Evolutionary conservation across 805 yeast genomes (phyloP), one percentile per base, ranked within the genome.

Genomic region (Naumovozyma dairenensis): DNA sequence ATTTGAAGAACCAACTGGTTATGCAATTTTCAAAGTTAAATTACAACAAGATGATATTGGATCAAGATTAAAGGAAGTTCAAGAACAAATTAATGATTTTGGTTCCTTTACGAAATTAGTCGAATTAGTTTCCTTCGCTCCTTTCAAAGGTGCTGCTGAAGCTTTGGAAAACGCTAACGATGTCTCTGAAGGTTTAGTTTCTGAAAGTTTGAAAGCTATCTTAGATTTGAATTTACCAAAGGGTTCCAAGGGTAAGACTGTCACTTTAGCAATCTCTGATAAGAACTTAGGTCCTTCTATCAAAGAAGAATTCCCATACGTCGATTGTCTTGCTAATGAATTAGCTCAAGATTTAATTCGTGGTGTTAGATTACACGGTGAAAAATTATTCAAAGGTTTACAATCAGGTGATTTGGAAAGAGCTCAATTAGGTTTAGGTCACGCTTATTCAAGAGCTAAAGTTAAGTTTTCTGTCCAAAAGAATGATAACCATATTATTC

Each of bases 111-210:
- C 95, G 52, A 92, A 92, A 67, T 69, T 89, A 69, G 78, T 92
- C 49, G 94, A 87, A 63, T 73, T 92, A 37, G 93, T 84, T 18
- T 82, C 95, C 12, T 92, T 92, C 65, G 94, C 96, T 40, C 98
- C 98, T 32, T 92, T 92, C 74, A 87, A 92, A 65, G 96, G 96
- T 54, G 98, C 98, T 41, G 97, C 98, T 34, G 97, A 92, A 65
- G 98, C 98, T 40, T 74, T 92, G 55, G 97, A 89, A 65, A 92
- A 92, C 59, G 96, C 97, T 49, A 92, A 92, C 59, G 97, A 92
- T 59, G 81, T 92, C 50, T 83, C 95, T 46, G 98, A 92, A 67
- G 98, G 98, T 55, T 72, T 87, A 50, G 94, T 89, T 37, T 80
- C 87, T 39, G 97, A 92, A 51, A 83, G 82, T 65, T 74, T 92